Conservation (phyloP, 1,284 basidiomycete species). For the Fomitopsis schrenkii region DNA sequence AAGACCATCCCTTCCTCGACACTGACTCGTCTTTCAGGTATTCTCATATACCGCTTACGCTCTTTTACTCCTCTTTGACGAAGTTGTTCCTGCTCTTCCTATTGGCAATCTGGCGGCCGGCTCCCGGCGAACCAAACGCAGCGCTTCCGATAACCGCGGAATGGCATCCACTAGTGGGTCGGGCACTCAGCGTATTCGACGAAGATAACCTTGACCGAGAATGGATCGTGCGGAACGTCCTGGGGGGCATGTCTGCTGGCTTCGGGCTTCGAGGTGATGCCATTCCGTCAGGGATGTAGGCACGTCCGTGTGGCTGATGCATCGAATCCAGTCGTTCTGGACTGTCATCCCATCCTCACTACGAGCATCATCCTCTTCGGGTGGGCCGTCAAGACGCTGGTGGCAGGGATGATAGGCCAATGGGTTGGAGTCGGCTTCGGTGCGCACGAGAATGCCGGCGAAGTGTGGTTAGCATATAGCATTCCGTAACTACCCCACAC, state of each 20-base stretch:
- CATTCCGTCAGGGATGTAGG: not conserved
- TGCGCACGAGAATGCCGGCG: constrained; percentile 42
- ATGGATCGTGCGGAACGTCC: constrained; percentile 81
- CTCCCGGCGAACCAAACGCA: constrained; percentile 16
- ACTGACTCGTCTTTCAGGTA: constrained; percentile 38
- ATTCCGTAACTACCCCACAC: constrained; percentile 48
- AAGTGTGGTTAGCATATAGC: constrained; percentile 74
- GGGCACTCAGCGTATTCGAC: constrained; percentile 49
- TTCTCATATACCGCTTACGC: constrained; percentile 71
- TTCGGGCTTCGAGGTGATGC: constrained; percentile 58
- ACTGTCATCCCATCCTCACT: constrained; percentile 73
- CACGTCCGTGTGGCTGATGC: not conserved
- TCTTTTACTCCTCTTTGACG: constrained; percentile 84
- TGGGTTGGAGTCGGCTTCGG: constrained; percentile 62
- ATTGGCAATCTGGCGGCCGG: constrained; percentile 79
- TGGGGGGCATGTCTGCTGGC: constrained; percentile 82
- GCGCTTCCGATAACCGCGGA: constrained; percentile 21
- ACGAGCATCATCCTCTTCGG: constrained; percentile 74
- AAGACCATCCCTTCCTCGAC: not conserved
- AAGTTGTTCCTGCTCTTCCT: constrained; percentile 84
- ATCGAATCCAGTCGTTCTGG: constrained; percentile 56
- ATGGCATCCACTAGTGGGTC: constrained; percentile 30
- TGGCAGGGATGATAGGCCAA: constrained; percentile 53
- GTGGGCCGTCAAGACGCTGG: constrained; percentile 70
- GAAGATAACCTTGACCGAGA: constrained; percentile 72